phyloP scores from a whole-genome alignment of 495 filamentous ascomycete genomes.

The Lepidopterella palustris region DNA sequence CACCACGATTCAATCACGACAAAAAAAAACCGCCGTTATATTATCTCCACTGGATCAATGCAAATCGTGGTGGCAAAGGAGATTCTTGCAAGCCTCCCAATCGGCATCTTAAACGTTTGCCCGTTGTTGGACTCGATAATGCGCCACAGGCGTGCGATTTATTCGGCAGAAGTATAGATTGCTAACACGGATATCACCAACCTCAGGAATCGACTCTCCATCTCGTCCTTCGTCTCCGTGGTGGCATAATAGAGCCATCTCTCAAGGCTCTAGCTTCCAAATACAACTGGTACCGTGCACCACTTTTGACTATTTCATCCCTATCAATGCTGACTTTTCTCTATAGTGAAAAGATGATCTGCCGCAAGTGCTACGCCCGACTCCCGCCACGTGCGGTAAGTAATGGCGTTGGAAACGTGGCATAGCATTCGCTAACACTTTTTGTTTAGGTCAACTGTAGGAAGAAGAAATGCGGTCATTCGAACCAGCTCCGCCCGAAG shows the following conservation, averaged over 20 bases:
- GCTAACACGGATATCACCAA: slow-evolving; percentile 27
- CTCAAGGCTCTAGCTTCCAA: slow-evolving; percentile 97
- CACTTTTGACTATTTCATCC: no score
- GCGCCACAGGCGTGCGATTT: no score
- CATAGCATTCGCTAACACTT: slow-evolving; percentile 2
- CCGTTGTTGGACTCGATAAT: no score
- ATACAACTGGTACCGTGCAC: no score
- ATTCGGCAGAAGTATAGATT: slow-evolving; percentile 1
- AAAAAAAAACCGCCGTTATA: no score
- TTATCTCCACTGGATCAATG: no score
- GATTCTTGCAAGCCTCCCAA: no score
- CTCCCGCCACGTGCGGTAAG: slow-evolving; percentile 95
- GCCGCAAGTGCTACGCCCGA: slow-evolving; percentile 99
- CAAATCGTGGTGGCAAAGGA: no score
- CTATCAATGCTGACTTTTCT: no score
- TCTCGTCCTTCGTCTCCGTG: slow-evolving; percentile 97
- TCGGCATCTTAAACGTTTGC: no score
- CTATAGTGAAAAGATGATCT: slow-evolving; percentile 99
- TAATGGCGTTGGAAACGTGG: slow-evolving; percentile 63
- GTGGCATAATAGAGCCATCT: slow-evolving; percentile 98
- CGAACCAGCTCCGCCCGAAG: slow-evolving; percentile 99
- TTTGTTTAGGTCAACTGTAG: slow-evolving; percentile 46
- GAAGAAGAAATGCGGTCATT: slow-evolving; percentile 99
- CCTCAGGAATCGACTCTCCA: slow-evolving; percentile 98
- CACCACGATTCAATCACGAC: no score